A percentile compares a stretch with the other conserved stretches of the same genome.
phyloP scores from a whole-genome alignment of 441 rosid genomes.

The Populus hybrid region DNA sequence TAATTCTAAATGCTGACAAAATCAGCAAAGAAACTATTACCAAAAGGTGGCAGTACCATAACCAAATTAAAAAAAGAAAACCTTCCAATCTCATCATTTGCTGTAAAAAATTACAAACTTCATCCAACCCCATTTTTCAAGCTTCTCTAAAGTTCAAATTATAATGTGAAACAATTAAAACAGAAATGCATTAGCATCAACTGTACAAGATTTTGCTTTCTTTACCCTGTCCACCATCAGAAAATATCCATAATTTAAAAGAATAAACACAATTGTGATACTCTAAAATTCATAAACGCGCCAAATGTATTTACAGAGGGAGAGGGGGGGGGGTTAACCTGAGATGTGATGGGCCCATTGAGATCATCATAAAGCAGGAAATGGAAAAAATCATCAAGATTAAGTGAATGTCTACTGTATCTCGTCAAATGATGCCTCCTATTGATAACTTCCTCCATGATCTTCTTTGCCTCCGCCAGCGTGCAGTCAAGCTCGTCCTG shows the following conservation, averaged over 20 bases:
- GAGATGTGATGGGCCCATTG: constrained; percentile 52
- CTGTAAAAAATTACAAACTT: background rate
- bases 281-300: background rate
- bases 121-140: background rate
- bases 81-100: background rate
- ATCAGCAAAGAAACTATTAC: background rate
- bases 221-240: too few species aligned
- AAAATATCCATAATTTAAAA: background rate
- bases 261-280: background rate
- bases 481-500: constrained; percentile 56
- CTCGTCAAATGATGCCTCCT: constrained; percentile 40
- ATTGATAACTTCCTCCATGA: constrained; percentile 46
- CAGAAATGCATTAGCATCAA: background rate
- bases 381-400: constrained; percentile 69
- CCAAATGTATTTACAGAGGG: background rate
- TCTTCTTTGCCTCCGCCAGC: constrained; percentile 55
- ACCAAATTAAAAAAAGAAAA: too few species aligned
- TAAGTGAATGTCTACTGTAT: constrained; percentile 37
- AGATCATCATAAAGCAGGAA: constrained; percentile 50
- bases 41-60: background rate
- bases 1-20: background rate
- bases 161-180: background rate
- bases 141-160: background rate
- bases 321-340: constrained; percentile 25
- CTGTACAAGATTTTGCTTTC: background rate